These are phyloP conservation scores for Lablab purpureus DNA, from an alignment of 306 rosid species.

Conservation along the genomic window DNA sequence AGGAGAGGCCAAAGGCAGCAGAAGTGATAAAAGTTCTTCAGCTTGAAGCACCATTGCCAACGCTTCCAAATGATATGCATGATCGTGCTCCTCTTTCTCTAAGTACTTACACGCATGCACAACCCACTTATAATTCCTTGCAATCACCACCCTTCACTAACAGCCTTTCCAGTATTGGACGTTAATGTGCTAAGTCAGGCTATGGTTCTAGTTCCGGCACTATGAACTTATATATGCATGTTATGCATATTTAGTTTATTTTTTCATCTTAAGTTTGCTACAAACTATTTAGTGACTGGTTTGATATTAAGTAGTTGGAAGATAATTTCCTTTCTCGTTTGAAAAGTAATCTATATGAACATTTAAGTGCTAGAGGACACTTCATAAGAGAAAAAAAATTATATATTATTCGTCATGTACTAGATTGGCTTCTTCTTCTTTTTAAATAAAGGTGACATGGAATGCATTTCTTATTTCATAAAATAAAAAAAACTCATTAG, in stretches of 20 bases:
- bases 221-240: too few relatives aligned
- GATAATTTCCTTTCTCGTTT: neutral
- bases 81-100: neutral
- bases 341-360: too few relatives aligned
- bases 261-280: neutral
- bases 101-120: neutral
- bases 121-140: neutral
- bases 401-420: neutral
- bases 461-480: too few relatives aligned
- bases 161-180: constrained; percentile 33
- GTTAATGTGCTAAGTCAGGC: neutral
- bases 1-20: constrained; percentile 51
- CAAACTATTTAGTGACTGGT: neutral
- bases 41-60: constrained; percentile 36
- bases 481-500: too few relatives aligned
- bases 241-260: neutral
- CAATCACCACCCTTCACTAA: constrained; percentile 12
- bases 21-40: constrained; percentile 52
- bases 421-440: too few relatives aligned
- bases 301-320: neutral
- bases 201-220: neutral
- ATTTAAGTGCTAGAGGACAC: neutral
- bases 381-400: too few relatives aligned
- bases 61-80: constrained; percentile 44
- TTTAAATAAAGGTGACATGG: too few relatives aligned